These are phyloP conservation scores for Pleurozium schreberi DNA, from an alignment of 225 moss, liverwort and hornwort genomes.

Conservation along the genomic window DNA sequence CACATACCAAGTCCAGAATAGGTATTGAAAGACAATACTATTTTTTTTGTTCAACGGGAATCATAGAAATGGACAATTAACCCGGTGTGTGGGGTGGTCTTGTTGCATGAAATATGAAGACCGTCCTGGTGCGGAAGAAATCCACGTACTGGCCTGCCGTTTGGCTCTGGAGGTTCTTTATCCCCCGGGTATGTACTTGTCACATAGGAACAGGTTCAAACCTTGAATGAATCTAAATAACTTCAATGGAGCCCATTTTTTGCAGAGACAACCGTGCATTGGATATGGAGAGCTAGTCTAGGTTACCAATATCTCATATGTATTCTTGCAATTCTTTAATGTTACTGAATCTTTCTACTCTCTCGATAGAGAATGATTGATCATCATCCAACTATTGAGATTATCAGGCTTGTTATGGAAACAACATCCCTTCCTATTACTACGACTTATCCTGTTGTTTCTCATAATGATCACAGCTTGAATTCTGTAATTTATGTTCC, in stretches of 20 bases:
- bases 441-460: neutral
- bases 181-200: conserved; percentile 16
- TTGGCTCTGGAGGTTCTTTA: conserved; percentile 19
- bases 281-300: neutral
- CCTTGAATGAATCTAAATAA: neutral
- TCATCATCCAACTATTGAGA: no score
- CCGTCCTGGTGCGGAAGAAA: conserved; percentile 12
- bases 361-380: neutral
- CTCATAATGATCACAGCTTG: neutral
- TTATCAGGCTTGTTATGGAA: neutral
- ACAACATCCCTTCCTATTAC: neutral
- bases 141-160: conserved; percentile 25
- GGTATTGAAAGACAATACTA: neutral
- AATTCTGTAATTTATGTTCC: neutral
- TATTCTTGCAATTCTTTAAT: neutral
- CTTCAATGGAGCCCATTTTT: neutral
- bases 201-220: neutral
- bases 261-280: neutral
- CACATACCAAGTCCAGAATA: neutral
- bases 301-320: neutral
- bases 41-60: neutral
- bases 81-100: neutral
- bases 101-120: neutral
- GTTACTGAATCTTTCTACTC: no score
- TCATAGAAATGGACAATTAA: neutral